Evolutionary conservation across 768 basidiomycete species (phyloP).

Genomic region (Clitopilus hobsonii): DNA sequence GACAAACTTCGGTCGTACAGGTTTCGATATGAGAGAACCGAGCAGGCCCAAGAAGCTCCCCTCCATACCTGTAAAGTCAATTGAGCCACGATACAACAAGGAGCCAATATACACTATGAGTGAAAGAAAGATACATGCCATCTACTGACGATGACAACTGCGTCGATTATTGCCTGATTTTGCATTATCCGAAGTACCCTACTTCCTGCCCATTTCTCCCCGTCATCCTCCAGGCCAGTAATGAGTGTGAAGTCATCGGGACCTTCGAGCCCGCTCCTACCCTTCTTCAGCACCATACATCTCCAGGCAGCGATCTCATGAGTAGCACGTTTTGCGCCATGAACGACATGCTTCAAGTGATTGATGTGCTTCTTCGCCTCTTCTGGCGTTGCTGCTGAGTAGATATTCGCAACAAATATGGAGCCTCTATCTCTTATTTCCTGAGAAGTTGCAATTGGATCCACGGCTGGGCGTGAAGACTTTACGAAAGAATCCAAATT

Average conservation of each 20-base stretch:
- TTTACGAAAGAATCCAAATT: conserved; percentile 52
- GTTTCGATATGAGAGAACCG: conserved; percentile 77
- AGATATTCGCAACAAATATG: conserved; percentile 63
- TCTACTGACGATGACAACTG: conserved; percentile 73
- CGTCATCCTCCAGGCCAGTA: conserved; percentile 68
- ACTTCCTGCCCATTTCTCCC: conserved; percentile 67
- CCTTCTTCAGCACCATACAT: conserved; percentile 66
- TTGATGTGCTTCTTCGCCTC: conserved; percentile 47
- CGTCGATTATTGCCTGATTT: conserved; percentile 66
- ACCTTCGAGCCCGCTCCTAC: conserved; percentile 59
- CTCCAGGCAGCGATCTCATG: conserved; percentile 81
- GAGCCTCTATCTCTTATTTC: conserved; percentile 76
- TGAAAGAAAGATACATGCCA: too few relatives aligned
- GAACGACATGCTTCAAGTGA: conserved; percentile 53
- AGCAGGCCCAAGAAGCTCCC: conserved; percentile 71
- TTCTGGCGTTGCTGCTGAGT: conserved; percentile 43
- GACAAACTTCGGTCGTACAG: conserved; percentile 72
- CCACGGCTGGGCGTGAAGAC: conserved; percentile 37
- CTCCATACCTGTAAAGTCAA: conserved; percentile 90
- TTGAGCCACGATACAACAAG: too few relatives aligned
- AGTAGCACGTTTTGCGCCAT: conserved; percentile 52
- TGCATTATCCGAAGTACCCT: conserved; percentile 66
- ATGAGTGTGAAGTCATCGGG: conserved; percentile 73
- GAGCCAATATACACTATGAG: too few relatives aligned
- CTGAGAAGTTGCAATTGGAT: conserved; percentile 54